Evolutionary conservation across 352 stramenopile genomes (phyloP).

Genomic region (Pythium utonaiense): DNA sequence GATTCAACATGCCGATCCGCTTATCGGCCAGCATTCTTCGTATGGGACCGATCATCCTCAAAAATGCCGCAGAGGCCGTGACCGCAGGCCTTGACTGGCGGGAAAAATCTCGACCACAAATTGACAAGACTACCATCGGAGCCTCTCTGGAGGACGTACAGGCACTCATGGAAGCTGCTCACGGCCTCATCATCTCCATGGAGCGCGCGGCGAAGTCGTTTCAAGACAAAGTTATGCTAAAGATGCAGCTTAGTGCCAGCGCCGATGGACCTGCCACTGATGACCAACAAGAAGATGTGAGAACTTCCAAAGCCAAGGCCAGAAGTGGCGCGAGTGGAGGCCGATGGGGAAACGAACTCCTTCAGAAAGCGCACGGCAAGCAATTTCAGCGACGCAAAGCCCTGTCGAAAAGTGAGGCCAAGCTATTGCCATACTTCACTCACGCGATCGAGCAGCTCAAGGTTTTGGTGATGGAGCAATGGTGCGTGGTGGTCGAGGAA

Average conservation of each 20-base stretch:
- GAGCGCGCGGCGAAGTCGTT: slow-evolving; percentile 41
- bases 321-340: not conserved
- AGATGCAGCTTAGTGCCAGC: slow-evolving; percentile 45
- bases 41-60: slow-evolving; percentile 6
- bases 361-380: slow-evolving; percentile 53
- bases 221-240: slow-evolving; percentile 60
- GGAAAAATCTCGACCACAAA: not conserved
- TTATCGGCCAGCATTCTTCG: slow-evolving; percentile 25
- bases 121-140: slow-evolving; percentile 13
- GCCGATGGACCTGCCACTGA: not conserved
- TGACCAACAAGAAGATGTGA: not conserved
- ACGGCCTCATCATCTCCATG: slow-evolving; percentile 35
- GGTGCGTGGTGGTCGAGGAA: slow-evolving; percentile 3
- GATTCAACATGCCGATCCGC: slow-evolving; percentile 50
- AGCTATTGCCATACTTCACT: slow-evolving; percentile 59
- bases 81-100: slow-evolving; percentile 12
- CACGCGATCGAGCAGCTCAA: slow-evolving; percentile 62
- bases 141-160: slow-evolving; percentile 41
- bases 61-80: slow-evolving; percentile 11
- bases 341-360: slow-evolving; percentile 49
- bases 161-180: slow-evolving; percentile 33
- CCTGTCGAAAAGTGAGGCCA: slow-evolving; percentile 56
- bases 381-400: slow-evolving; percentile 48
- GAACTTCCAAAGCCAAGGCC: not conserved
- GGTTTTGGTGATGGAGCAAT: slow-evolving; percentile 12